phyloP scores from a whole-genome alignment of 768 basidiomycete species.

The Gautieria morchelliformis region DNA sequence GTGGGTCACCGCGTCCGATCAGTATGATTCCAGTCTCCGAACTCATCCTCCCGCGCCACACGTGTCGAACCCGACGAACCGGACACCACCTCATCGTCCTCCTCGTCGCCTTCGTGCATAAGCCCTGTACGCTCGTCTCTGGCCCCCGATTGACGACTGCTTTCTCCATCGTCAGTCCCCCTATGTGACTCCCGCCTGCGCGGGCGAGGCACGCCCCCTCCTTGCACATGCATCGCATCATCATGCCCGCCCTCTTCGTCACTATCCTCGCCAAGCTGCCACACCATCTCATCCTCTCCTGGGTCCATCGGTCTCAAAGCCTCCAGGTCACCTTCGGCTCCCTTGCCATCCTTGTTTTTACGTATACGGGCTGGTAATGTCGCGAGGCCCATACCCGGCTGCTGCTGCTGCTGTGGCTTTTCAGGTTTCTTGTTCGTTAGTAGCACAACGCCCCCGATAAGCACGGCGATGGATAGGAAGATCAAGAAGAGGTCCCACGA shows the following conservation, averaged over 20 bases:
- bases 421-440: constrained; percentile 89
- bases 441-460: constrained; percentile 88
- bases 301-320: constrained; percentile 21
- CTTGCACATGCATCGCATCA: background rate
- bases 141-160: constrained; percentile 9
- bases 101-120: constrained; percentile 27
- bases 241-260: constrained; percentile 34
- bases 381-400: constrained; percentile 21
- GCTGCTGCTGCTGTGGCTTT: constrained; percentile 21
- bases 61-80: constrained; percentile 19
- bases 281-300: constrained; percentile 37
- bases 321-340: constrained; percentile 28
- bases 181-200: constrained; percentile 1
- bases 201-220: background rate
- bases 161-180: constrained; percentile 10
- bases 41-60: constrained; percentile 22
- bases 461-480: constrained; percentile 74
- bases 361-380: constrained; percentile 13
- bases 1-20: constrained; percentile 6
- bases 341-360: constrained; percentile 16
- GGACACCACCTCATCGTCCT: constrained; percentile 23
- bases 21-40: constrained; percentile 24
- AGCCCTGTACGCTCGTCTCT: constrained; percentile 36
- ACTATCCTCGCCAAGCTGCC: constrained; percentile 71
- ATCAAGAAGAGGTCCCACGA: constrained; percentile 86